Percentiles rank a stretch among this genome's conserved stretches.
phyloP scores from a whole-genome alignment of 345 rosid species.

The Syzygium jambos region DNA sequence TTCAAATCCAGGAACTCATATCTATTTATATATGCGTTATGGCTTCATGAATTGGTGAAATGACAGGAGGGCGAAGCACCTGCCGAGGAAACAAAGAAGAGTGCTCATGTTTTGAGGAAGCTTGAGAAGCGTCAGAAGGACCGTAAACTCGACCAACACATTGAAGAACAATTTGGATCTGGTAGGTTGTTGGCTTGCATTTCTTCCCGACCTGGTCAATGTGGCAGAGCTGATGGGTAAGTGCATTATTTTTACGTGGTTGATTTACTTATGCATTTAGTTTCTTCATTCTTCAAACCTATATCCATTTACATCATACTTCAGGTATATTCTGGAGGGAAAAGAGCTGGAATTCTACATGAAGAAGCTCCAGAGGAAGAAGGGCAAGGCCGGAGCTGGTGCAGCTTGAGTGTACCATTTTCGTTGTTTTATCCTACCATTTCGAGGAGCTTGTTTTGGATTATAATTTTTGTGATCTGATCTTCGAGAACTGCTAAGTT shows the following conservation, averaged over 20 bases:
- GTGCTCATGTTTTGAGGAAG: slow-evolving; percentile 40
- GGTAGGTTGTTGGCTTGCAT: slow-evolving; percentile 50
- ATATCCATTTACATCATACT: neutral
- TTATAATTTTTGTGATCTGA: neutral
- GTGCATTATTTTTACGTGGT: neutral
- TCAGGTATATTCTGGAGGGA: slow-evolving; percentile 36
- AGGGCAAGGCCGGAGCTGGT: slow-evolving; percentile 26
- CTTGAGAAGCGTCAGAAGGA: slow-evolving; percentile 39
- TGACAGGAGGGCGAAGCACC: slow-evolving; percentile 29
- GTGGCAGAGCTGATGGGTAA: slow-evolving; percentile 52
- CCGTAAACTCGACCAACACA: slow-evolving; percentile 32
- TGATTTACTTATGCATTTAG: neutral
- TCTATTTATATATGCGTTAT: neutral
- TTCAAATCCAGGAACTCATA: neutral
- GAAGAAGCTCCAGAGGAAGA: slow-evolving; percentile 40
- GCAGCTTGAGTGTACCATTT: slow-evolving; percentile 5
- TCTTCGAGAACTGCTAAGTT: neutral
- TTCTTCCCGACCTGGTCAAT: slow-evolving; percentile 49
- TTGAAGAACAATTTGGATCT: slow-evolving; percentile 44
- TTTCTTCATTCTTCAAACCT: neutral
- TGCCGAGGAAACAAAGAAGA: slow-evolving; percentile 39
- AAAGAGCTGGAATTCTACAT: slow-evolving; percentile 38
- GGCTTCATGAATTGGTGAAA: neutral
- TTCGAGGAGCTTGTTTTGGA: neutral
- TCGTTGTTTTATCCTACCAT: neutral